These are phyloP conservation scores for Chenopodium berlandieri DNA, from an alignment of 148 eudicot species.

Conservation along the genomic window DNA sequence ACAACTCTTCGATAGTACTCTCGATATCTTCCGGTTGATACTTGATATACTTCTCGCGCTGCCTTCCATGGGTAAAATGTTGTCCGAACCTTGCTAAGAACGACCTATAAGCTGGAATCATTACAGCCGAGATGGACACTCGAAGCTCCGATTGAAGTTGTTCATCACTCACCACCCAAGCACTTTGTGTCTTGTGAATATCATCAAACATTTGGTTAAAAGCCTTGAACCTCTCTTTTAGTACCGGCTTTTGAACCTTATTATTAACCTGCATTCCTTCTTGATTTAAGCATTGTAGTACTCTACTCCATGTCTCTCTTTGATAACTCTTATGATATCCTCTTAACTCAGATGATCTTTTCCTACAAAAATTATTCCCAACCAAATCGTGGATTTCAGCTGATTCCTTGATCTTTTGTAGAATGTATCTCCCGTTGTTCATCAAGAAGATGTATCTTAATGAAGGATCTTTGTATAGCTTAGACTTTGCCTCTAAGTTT, in stretches of 20 bases:
- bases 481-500: conserved; percentile 64
- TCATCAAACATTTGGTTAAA: conserved; percentile 71
- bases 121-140: conserved; percentile 69
- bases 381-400: conserved; percentile 53
- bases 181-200: conserved; percentile 68
- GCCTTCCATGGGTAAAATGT: conserved; percentile 49
- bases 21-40: conserved; percentile 92
- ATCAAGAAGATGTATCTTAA: conserved; percentile 62
- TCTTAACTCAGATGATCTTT: conserved; percentile 57
- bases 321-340: conserved; percentile 80
- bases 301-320: conserved; percentile 68
- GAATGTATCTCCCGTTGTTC: conserved; percentile 82
- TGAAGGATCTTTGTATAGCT: conserved; percentile 58
- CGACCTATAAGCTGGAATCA: conserved; percentile 85
- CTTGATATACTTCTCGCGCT: conserved; percentile 74
- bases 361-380: conserved; percentile 55
- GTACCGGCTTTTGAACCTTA: conserved; percentile 51
- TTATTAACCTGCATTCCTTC: conserved; percentile 63
- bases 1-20: conserved; percentile 61
- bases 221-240: conserved; percentile 79
- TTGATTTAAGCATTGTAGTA: conserved; percentile 56
- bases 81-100: conserved; percentile 72
- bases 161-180: conserved; percentile 89
- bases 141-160: conserved; percentile 87
- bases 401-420: conserved; percentile 72